Conservation (phyloP, 2,329 filamentous ascomycete species). For the Ophiobolus disseminans region DNA sequence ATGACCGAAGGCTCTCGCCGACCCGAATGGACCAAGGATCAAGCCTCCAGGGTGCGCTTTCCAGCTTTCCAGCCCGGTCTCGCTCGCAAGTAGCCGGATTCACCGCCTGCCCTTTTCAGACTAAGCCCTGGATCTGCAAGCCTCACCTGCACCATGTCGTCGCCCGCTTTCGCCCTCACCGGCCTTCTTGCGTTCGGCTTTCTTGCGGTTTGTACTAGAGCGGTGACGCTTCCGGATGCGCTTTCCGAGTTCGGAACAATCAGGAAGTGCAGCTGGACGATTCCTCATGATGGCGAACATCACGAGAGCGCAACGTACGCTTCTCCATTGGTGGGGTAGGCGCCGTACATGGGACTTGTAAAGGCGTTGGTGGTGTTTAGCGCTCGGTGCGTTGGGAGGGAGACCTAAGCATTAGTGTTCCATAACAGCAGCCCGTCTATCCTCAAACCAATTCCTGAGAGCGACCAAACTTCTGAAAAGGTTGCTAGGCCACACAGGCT, state of each 20-base stretch:
- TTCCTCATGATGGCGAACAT: slow-evolving; percentile 11
- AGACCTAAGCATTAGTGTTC: too few relatives aligned
- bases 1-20: slow-evolving; percentile 31
- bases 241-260: slow-evolving; percentile 28
- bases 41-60: slow-evolving; percentile 22
- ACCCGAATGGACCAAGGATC: too few relatives aligned
- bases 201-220: slow-evolving; percentile 1
- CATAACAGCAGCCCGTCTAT: too few relatives aligned
- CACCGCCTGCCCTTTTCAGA: slow-evolving; percentile 23
- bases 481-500: too few relatives aligned
- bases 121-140: slow-evolving; percentile 1
- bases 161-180: slow-evolving; percentile 9
- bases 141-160: slow-evolving; percentile 2
- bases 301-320: slow-evolving; percentile 1
- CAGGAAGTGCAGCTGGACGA: slow-evolving; percentile 14
- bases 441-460: too few relatives aligned
- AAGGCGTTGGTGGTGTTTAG: too few relatives aligned
- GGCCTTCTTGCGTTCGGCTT: slow-evolving; percentile 7
- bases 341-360: not conserved
- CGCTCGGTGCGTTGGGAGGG: too few relatives aligned
- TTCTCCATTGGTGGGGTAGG: not conserved
- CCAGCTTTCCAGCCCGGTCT: slow-evolving; percentile 20
- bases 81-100: slow-evolving; percentile 25
- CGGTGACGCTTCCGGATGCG: not conserved
- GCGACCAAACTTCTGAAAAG: too few relatives aligned